Evolutionary conservation across 768 basidiomycete species (phyloP), one percentile per base, ranked within the genome.

Genomic region (Phlebiopsis flavidoalba): DNA sequence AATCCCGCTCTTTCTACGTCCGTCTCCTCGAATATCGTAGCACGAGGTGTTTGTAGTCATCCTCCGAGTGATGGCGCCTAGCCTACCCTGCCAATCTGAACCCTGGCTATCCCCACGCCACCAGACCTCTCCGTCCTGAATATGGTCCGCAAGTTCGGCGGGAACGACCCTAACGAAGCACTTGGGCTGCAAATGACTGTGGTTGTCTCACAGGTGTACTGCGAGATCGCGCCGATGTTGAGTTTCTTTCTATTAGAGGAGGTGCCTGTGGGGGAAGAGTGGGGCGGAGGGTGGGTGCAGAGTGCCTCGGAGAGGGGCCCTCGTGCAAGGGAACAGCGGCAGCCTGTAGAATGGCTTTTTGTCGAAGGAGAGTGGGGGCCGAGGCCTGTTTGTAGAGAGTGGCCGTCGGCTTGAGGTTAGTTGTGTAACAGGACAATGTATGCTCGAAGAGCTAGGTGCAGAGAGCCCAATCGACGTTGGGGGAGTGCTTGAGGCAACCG

Each of bases 161-260:
- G 60, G 22, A 60, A 60, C 36, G 56, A 47, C 3, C 60, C 53
- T n/a, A n/a, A 53, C 40, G 60, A 1, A 60, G 35, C 15, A 60
- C 46, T 36, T 60, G 60, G 2, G 60, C 60, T n/a, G 60, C 60
- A 15, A 60, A 37, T 17, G 60, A 47, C n/a, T n/a, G 36, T 53
- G 60, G 48, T 60, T 60, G 60, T n/a, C 60, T 60, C 47, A 60
- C 60, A 36, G 60, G 60, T 14, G 60, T 48, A 40, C 60, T 60
- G 46, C 60, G 60, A 17, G 60, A 26, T 31, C 26, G n/a, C n/a
- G 33, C 50, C 60, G 53, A 60, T 60, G 47, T 60, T 56, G 14
- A 60, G 53, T 36, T 60, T 60, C 26, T 53, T n/a, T n/a, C n/a
- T n/a, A n/a, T n/a, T n/a, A n/a, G n/a, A n/a, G n/a, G n/a, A n/a